phyloP scores from a whole-genome alignment of 139 green algal genomes.

The Parachlorella kessleri region DNA sequence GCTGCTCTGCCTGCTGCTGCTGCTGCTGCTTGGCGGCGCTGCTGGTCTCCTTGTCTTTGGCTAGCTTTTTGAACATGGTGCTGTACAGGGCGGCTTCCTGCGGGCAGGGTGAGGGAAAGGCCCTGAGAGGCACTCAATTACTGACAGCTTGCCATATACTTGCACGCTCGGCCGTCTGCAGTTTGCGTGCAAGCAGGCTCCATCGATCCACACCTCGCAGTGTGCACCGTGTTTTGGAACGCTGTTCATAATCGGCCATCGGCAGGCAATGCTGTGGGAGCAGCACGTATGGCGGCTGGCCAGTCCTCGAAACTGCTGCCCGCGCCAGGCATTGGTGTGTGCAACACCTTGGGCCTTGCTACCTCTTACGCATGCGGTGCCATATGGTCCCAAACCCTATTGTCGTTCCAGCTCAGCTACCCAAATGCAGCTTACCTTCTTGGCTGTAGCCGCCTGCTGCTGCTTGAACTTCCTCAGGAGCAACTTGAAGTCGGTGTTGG shows the following conservation, averaged over 20 bases:
- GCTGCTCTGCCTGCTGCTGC: not conserved
- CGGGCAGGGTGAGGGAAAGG: not conserved
- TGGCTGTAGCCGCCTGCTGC: slow-evolving; percentile 9
- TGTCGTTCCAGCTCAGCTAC: not conserved
- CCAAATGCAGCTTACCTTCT: too few species aligned
- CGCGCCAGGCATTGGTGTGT: too few species aligned
- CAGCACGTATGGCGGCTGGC: too few species aligned
- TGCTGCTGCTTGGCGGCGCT: not conserved
- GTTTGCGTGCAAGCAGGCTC: too few species aligned
- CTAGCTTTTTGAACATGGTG: not conserved
- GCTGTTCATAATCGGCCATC: too few species aligned
- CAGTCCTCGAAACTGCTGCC: too few species aligned
- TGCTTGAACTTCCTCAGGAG: slow-evolving; percentile 26
- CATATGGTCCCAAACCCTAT: not conserved
- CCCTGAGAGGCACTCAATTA: not conserved
- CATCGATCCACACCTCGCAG: too few species aligned
- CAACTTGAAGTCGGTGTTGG: slow-evolving; percentile 36
- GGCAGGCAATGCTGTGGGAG: too few species aligned
- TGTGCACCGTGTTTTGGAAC: too few species aligned
- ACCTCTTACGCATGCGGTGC: too few species aligned
- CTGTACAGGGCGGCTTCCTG: slow-evolving; percentile 3
- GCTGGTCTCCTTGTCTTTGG: not conserved
- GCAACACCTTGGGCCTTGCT: too few species aligned
- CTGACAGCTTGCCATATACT: not conserved
- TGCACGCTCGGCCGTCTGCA: too few species aligned